Conservation (phyloP, 345 rosid species). For the Camelina neglecta region DNA sequence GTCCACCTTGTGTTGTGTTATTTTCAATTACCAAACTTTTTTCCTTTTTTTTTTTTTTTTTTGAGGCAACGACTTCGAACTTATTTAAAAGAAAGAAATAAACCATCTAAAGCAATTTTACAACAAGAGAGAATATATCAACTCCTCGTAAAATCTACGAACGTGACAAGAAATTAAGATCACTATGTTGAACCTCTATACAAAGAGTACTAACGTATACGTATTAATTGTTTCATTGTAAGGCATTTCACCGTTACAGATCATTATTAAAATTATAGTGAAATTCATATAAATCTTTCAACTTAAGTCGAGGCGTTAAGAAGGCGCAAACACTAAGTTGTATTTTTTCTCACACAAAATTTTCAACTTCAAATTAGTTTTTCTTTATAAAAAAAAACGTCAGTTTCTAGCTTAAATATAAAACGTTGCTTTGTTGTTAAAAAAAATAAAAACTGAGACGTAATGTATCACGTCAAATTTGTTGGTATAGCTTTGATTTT, state of each 20-base stretch:
- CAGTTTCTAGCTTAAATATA: too few species aligned
- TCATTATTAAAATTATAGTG: not conserved
- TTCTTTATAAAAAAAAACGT: too few species aligned
- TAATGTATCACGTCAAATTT: not conserved
- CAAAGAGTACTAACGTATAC: not conserved
- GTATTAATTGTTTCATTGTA: not conserved
- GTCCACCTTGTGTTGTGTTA: constrained; percentile 29
- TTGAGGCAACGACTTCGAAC: constrained; percentile 11
- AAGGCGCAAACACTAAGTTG: too few species aligned
- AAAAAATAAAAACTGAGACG: too few species aligned
- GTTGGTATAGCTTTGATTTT: too few species aligned
- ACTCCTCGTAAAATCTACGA: not conserved
- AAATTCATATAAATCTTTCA: not conserved
- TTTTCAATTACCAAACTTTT: constrained; percentile 30
- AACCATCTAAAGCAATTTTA: not conserved
- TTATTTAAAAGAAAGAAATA: not conserved
- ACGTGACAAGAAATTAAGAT: too few species aligned
- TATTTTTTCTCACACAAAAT: too few species aligned
- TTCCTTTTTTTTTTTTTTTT: too few species aligned
- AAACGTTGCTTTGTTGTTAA: too few species aligned
- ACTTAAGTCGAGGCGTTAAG: not conserved
- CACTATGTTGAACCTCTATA: too few species aligned
- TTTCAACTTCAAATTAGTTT: too few species aligned
- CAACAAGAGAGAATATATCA: not conserved
- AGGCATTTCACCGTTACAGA: not conserved